Evolutionary conservation across 495 filamentous ascomycete species (phyloP).

Genomic region (Penicillium tannophilum): DNA sequence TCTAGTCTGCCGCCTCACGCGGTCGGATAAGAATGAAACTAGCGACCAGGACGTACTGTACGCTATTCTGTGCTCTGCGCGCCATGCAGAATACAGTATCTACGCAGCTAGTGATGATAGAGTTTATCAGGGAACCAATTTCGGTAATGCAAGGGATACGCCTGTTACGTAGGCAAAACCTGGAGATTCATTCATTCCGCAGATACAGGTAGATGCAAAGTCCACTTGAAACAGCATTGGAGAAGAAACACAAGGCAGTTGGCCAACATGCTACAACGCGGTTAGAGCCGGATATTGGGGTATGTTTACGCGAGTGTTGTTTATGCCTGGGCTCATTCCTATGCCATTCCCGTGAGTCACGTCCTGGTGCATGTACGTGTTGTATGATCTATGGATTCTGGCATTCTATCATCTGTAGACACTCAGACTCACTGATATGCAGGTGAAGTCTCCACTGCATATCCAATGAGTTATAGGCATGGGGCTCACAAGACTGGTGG

Average conservation of each 20-base stretch:
- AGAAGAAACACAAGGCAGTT: neutral
- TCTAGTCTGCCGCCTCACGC: neutral
- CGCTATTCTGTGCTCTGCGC: constrained; percentile 6
- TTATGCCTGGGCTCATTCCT: neutral
- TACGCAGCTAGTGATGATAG: constrained; percentile 12
- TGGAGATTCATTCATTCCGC: neutral
- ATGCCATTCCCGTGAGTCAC: neutral
- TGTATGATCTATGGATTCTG: constrained; percentile 2
- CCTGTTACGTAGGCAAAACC: neutral
- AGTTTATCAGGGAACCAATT: constrained; percentile 14
- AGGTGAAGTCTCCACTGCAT: constrained; percentile 5
- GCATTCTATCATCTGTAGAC: neutral
- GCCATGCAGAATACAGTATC: constrained; percentile 22
- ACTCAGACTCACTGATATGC: constrained; percentile 10
- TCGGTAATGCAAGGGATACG: constrained; percentile 18
- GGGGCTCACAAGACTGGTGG: constrained; percentile 19
- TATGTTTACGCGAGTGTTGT: neutral
- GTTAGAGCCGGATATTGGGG: neutral
- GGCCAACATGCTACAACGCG: neutral
- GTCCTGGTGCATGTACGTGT: neutral
- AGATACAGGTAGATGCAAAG: neutral
- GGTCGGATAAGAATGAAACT: neutral
- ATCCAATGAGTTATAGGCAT: constrained; percentile 8
- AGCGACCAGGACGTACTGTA: neutral
- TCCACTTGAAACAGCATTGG: neutral